Percentiles rank a stretch among this genome's conserved stretches.
Evolutionary conservation across 352 stramenopile species (phyloP).

Genomic region (Phytophthora palmivora): DNA sequence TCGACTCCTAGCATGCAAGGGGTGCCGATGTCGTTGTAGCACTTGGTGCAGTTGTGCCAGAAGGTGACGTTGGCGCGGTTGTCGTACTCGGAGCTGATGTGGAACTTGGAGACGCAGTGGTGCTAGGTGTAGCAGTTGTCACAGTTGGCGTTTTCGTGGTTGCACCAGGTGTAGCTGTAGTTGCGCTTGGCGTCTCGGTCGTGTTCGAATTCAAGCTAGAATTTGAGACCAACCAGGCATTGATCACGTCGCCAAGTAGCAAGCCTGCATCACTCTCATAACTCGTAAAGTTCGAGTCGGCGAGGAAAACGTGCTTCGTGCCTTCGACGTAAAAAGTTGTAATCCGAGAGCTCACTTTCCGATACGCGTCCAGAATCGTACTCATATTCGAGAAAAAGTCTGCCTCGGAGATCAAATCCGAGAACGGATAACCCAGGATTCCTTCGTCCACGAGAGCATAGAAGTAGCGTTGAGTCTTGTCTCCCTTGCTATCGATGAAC

Average conservation of each 20-base stretch:
- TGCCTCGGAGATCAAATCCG: constrained; percentile 52
- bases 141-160: constrained; percentile 4
- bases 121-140: constrained; percentile 3
- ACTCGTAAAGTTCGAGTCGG: constrained; percentile 33
- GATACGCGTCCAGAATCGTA: constrained; percentile 41
- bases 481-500: constrained; percentile 66
- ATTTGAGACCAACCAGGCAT: constrained; percentile 39
- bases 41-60: constrained; percentile 10
- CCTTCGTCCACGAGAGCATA: constrained; percentile 64
- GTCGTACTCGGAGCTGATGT: constrained; percentile 1
- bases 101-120: constrained; percentile 4
- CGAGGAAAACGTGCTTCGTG: constrained; percentile 41
- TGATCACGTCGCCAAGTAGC: constrained; percentile 39
- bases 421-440: constrained; percentile 64
- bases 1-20: constrained; percentile 24
- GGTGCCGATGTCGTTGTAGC: constrained; percentile 14
- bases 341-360: constrained; percentile 34
- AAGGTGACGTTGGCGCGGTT: constrained; percentile 6
- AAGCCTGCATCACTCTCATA: constrained; percentile 37
- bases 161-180: constrained; percentile 1
- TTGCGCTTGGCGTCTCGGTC: constrained; percentile 16
- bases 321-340: constrained; percentile 49
- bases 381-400: constrained; percentile 55
- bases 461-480: constrained; percentile 66
- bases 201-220: constrained; percentile 28